Percentiles rank a stretch among this genome's conserved stretches.
phyloP scores from a whole-genome alignment of 2,329 filamentous ascomycete genomes.

The Botrytis medusae region DNA sequence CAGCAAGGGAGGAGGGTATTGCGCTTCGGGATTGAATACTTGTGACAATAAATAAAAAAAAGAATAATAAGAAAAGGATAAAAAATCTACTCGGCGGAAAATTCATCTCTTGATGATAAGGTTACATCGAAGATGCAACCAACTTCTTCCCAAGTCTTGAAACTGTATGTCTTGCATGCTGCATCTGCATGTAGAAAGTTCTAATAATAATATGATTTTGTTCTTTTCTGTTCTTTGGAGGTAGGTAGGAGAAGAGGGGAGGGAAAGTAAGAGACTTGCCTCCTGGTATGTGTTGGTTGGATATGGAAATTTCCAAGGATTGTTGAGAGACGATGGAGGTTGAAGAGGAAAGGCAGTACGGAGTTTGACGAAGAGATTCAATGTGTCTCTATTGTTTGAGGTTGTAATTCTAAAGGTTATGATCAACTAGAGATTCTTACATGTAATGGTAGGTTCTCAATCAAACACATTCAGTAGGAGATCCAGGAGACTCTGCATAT shows the following conservation, averaged over 20 bases:
- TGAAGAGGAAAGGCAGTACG: background rate
- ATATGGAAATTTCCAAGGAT: background rate
- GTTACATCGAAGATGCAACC: background rate
- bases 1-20: background rate
- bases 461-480: background rate
- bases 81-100: background rate
- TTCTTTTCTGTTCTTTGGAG: background rate
- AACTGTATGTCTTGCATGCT: background rate
- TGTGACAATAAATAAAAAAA: too few species aligned
- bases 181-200: background rate
- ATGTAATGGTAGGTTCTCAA: background rate
- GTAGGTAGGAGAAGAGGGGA: background rate
- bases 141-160: background rate
- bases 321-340: too few species aligned
- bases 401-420: background rate
- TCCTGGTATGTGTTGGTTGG: background rate
- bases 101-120: background rate
- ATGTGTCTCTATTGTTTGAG: rapidly evolving
- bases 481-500: background rate
- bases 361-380: background rate
- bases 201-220: background rate
- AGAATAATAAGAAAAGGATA: too few species aligned
- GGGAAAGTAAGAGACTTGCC: background rate
- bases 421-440: background rate
- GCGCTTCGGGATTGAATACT: background rate